phyloP scores from a whole-genome alignment of 805 yeast species.

The Kluyveromyces starmeri region DNA sequence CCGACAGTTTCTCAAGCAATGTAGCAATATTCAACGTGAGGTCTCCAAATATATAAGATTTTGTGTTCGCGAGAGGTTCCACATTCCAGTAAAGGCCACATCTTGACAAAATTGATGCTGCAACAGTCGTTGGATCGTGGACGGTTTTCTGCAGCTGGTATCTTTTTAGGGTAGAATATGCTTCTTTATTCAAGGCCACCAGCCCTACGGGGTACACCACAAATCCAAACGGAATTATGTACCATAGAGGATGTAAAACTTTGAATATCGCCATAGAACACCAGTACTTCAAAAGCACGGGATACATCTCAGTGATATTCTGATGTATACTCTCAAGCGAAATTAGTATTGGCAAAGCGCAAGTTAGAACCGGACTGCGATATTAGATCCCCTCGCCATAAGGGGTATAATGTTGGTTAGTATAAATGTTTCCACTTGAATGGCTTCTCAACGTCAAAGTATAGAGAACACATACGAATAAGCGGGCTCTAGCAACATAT shows the following conservation, averaged over 20 bases:
- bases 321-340: conserved; percentile 2
- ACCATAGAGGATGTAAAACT: conserved; percentile 7
- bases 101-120: background rate
- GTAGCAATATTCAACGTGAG: conserved; percentile 1
- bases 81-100: background rate
- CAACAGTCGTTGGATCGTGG: conserved; percentile 1
- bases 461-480: background rate
- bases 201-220: conserved; percentile 1
- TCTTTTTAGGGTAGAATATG: conserved; percentile 1
- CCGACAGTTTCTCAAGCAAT: conserved; percentile 2
- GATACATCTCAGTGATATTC: conserved; percentile 3
- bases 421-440: background rate
- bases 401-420: background rate
- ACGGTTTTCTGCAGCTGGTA: conserved; percentile 1
- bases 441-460: background rate
- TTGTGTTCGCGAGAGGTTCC: background rate
- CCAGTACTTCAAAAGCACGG: conserved; percentile 9
- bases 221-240: conserved; percentile 7
- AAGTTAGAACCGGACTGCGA: conserved; percentile 1
- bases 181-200: conserved; percentile 3
- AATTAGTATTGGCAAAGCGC: conserved; percentile 2
- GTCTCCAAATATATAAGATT: conserved; percentile 1
- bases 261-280: conserved; percentile 7
- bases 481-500: background rate
- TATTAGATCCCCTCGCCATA: no score